Evolutionary conservation across 768 basidiomycete genomes (phyloP).

Genomic region (Sporobolomyces pararoseus): DNA sequence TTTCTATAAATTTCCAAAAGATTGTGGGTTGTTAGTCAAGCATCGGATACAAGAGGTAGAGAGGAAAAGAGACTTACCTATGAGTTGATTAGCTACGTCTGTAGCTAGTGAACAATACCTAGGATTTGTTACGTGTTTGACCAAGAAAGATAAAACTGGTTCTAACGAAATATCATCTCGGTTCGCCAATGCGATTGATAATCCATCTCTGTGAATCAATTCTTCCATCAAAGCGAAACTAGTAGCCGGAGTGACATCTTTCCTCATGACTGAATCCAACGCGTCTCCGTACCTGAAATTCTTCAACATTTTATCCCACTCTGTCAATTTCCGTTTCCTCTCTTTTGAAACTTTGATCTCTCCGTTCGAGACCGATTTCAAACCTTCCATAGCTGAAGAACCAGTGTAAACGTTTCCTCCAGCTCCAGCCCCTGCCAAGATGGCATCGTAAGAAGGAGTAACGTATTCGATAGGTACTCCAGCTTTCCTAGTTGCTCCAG

Average conservation of each 20-base stretch:
- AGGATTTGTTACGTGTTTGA: conserved; percentile 81
- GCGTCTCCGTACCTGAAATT: conserved; percentile 91
- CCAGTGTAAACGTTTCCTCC: conserved; percentile 33
- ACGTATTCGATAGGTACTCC: conserved; percentile 41
- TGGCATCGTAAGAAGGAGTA: conserved; percentile 40
- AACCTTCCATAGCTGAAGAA: conserved; percentile 33
- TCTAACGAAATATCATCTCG: conserved; percentile 91
- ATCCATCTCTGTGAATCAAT: conserved; percentile 82
- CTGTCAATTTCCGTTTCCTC: conserved; percentile 66
- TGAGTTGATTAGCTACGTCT: conserved; percentile 71
- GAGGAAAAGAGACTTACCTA: too few species aligned
- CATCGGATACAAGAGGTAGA: too few species aligned
- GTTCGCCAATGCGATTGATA: conserved; percentile 76
- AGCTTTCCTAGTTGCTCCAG: conserved; percentile 49
- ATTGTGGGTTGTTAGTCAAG: too few species aligned
- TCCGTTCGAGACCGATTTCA: conserved; percentile 49
- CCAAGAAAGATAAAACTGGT: conserved; percentile 77
- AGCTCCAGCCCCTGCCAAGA: conserved; percentile 39
- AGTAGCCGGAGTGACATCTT: conserved; percentile 79
- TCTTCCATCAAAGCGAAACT: conserved; percentile 90
- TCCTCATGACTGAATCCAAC: conserved; percentile 80
- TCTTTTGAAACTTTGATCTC: conserved; percentile 75
- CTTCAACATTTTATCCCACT: conserved; percentile 86
- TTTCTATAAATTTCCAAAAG: too few species aligned
- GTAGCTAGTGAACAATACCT: conserved; percentile 87